Percentiles rank a stretch among this genome's conserved stretches.
Evolutionary conservation across 768 basidiomycete species (phyloP).

Genomic region (Boletales sp.): DNA sequence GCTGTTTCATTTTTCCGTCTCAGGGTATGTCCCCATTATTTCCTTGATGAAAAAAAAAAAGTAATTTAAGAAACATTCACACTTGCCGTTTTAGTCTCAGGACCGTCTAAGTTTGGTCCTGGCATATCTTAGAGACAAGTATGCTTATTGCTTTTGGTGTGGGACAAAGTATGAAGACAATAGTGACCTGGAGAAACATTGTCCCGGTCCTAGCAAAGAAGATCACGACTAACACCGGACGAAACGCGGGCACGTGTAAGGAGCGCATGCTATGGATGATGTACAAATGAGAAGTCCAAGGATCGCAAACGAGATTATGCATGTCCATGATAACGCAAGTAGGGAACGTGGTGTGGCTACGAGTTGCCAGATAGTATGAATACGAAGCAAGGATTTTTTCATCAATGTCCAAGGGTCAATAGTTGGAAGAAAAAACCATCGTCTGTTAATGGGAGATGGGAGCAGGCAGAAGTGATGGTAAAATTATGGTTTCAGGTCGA

Average conservation of each 20-base stretch:
- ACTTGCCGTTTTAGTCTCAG: constrained; percentile 46
- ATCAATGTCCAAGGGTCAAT: neutral
- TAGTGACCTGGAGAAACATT: constrained; percentile 58
- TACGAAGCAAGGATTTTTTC: neutral
- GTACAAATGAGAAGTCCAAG: constrained; percentile 29
- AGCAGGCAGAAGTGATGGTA: constrained; percentile 59
- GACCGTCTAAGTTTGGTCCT: constrained; percentile 68
- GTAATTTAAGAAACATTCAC: no score
- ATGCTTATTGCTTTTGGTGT: constrained; percentile 88
- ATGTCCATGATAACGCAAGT: constrained; percentile 16
- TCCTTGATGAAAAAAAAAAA: neutral
- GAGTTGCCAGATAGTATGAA: neutral
- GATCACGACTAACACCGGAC: constrained; percentile 61
- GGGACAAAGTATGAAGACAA: constrained; percentile 66
- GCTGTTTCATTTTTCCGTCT: constrained; percentile 63
- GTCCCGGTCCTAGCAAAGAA: constrained; percentile 76
- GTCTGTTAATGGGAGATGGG: constrained; percentile 20
- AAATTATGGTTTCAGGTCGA: constrained; percentile 30
- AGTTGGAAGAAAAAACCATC: neutral
- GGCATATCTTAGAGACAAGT: constrained; percentile 65
- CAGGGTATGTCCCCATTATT: constrained; percentile 40
- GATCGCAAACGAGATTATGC: constrained; percentile 14
- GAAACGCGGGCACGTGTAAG: constrained; percentile 3
- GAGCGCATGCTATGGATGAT: constrained; percentile 25
- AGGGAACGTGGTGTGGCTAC: constrained; percentile 12